Percentiles rank a stretch among this genome's conserved stretches.
Evolutionary conservation across 805 yeast genomes (phyloP).

Genomic region (Cyberlindnera nakhonratchasimensis): DNA sequence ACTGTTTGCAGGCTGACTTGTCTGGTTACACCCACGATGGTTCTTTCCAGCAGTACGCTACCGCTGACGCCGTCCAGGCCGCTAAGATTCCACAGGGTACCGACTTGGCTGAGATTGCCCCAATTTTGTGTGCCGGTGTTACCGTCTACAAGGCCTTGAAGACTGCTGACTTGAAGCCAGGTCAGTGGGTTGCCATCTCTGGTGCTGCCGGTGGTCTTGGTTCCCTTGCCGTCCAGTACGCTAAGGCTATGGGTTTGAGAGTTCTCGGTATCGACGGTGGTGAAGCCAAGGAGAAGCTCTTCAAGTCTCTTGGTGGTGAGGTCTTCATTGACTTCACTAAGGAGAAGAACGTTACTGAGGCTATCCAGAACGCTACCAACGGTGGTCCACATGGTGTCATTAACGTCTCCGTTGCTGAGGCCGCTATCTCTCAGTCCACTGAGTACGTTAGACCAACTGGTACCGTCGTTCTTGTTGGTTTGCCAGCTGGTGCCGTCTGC

Average conservation of each 20-base stretch:
- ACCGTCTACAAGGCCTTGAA: slow-evolving; percentile 89
- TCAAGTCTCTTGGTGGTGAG: slow-evolving; percentile 63
- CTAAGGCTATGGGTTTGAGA: slow-evolving; percentile 72
- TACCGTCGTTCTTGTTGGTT: slow-evolving; percentile 68
- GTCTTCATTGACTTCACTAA: slow-evolving; percentile 56
- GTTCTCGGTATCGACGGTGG: slow-evolving; percentile 73
- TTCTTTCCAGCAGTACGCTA: slow-evolving; percentile 86
- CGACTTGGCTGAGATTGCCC: slow-evolving; percentile 73
- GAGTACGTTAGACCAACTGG: slow-evolving; percentile 64
- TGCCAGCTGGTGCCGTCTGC: slow-evolving; percentile 77
- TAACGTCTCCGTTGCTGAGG: slow-evolving; percentile 71
- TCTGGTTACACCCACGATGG: slow-evolving; percentile 91
- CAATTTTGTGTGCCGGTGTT: slow-evolving; percentile 88
- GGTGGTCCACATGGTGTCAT: slow-evolving; percentile 79
- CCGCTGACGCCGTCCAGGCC: slow-evolving; percentile 86
- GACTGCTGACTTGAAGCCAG: slow-evolving; percentile 66
- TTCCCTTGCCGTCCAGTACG: slow-evolving; percentile 69
- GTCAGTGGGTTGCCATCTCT: slow-evolving; percentile 72
- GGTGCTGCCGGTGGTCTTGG: slow-evolving; percentile 86
- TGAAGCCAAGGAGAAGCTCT: slow-evolving; percentile 53
- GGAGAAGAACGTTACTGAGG: slow-evolving; percentile 52
- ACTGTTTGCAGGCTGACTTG: slow-evolving; percentile 66
- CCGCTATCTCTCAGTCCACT: slow-evolving; percentile 59
- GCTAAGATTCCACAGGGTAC: slow-evolving; percentile 72
- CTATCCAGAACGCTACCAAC: slow-evolving; percentile 51